Conservation (phyloP, 176 grass and related monocot genomes). For the Carex kokanica region DNA sequence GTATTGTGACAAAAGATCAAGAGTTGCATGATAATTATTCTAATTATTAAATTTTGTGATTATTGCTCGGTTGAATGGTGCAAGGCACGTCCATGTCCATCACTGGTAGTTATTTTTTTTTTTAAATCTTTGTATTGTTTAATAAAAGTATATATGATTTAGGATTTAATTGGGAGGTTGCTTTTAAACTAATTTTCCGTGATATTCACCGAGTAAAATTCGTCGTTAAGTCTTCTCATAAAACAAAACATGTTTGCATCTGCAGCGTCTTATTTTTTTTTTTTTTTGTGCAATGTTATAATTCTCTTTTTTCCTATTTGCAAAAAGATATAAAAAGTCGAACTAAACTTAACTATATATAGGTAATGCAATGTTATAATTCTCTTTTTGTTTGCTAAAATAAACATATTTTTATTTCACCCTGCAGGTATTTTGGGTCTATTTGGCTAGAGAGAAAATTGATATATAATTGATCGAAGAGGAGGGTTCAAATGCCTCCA, state of each 20-base stretch:
- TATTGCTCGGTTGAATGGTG: background rate
- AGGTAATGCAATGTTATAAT: background rate
- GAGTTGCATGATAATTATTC: background rate
- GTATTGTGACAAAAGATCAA: background rate
- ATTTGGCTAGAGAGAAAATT: too few relatives aligned
- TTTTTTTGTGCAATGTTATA: background rate
- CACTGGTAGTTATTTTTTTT: background rate
- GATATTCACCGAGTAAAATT: background rate
- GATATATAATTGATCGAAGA: too few relatives aligned
- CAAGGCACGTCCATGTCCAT: slow-evolving; percentile 17
- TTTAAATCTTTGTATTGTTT: background rate
- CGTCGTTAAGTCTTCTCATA: background rate
- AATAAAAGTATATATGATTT: background rate
- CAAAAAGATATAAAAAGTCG: background rate
- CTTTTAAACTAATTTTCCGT: background rate
- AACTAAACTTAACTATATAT: background rate
- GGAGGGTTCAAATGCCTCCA: too few relatives aligned
- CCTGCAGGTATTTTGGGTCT: too few relatives aligned
- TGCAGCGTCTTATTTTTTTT: background rate
- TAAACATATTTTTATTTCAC: background rate
- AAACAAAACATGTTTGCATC: background rate
- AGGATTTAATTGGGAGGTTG: background rate
- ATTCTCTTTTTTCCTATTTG: background rate
- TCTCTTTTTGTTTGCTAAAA: background rate
- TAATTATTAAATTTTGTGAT: background rate